These are phyloP conservation scores for Dendrostoma leiphaemia DNA, from an alignment of 2,329 filamentous ascomycete genomes.

Conservation along the genomic window DNA sequence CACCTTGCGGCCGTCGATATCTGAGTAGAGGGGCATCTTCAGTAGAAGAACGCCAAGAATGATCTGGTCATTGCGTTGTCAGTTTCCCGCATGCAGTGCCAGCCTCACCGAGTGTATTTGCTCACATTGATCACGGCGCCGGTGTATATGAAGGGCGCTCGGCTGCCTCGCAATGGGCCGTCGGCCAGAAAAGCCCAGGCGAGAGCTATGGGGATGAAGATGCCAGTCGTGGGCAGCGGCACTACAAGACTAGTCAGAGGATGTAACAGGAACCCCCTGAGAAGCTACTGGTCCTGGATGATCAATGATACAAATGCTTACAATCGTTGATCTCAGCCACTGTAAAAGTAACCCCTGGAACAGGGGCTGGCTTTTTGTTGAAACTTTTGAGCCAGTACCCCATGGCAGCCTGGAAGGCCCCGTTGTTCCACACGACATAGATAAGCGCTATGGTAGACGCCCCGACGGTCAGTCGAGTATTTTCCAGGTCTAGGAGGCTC, in stretches of 20 bases:
- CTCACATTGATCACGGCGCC: constrained; percentile 34
- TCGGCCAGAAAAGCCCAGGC: constrained; percentile 37
- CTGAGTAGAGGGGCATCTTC: constrained; percentile 34
- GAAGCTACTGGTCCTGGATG: too few species aligned
- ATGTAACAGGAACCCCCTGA: too few species aligned
- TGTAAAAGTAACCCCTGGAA: constrained; percentile 32
- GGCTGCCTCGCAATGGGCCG: constrained; percentile 29
- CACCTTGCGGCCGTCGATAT: constrained; percentile 32
- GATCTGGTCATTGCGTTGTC: constrained; percentile 20
- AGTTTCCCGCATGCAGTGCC: too few species aligned
- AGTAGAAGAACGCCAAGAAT: constrained; percentile 31
- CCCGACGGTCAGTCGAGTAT: too few species aligned
- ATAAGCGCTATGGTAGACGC: constrained; percentile 31
- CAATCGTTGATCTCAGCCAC: constrained; percentile 34
- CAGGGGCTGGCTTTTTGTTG: constrained; percentile 31
- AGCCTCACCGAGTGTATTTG: too few species aligned
- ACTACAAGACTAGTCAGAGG: constrained; percentile 16
- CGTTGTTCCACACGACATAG: constrained; percentile 40
- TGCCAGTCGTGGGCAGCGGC: constrained; percentile 30
- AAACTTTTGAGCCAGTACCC: constrained; percentile 42
- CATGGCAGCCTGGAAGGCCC: constrained; percentile 32
- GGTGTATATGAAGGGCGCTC: constrained; percentile 37
- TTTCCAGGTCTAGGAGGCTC: too few species aligned
- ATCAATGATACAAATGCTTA: constrained; percentile 19
- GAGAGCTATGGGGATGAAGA: constrained; percentile 34